Evolutionary conservation across 805 yeast genomes (phyloP), one percentile per base, ranked within the genome.

Genomic region (Wilhelminamyces savonicus): DNA sequence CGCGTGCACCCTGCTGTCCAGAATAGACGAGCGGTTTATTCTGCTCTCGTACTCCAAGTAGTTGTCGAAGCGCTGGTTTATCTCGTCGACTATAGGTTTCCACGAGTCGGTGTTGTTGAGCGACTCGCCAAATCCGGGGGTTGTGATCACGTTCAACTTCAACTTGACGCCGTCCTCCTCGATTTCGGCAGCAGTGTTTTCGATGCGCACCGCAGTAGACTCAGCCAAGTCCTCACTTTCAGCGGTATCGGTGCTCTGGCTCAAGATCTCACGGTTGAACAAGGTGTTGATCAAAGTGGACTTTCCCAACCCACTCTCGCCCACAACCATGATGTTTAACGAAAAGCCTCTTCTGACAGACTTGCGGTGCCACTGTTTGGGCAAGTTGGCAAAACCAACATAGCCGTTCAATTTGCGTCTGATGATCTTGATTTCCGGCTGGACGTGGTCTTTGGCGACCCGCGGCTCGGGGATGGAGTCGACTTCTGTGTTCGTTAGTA

Each of bases 281-380:
- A 92, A 69, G 15, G 97, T 88, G 62, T 86, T 87, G 50, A 92
- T 75, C 52, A 92, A 72, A 16, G 98, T 92, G 20, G 92, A 69
- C 63, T 90, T 90, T 47, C 98, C 98, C 39, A 90, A 69, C 4
- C 98, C 97, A 36, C 79, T 68, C 63, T 85, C 94, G 43, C 94
- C 94, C 39, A 88, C 94, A 35, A 85, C 86, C 76, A 92, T 74
- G 37, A 92, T 55, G 55, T 92, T 92, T 54, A 92, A 74, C 46
- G 69, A 74, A 69, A 92, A 92, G 10, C 98, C 98, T 57, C 65
- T 26, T 66, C 60, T 21, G 38, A 86, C 76, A 2, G 95, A 81
- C 59, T 83, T 86, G 62, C 95, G 78, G 64, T 92, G 97, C 96
- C 97, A 92, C 66, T 92, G 98, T 54, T 88, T 92, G 35, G 98